These are phyloP conservation scores for Fraxinus excelsior DNA, from an alignment of 257 asterid genomes.

Conservation along the genomic window DNA sequence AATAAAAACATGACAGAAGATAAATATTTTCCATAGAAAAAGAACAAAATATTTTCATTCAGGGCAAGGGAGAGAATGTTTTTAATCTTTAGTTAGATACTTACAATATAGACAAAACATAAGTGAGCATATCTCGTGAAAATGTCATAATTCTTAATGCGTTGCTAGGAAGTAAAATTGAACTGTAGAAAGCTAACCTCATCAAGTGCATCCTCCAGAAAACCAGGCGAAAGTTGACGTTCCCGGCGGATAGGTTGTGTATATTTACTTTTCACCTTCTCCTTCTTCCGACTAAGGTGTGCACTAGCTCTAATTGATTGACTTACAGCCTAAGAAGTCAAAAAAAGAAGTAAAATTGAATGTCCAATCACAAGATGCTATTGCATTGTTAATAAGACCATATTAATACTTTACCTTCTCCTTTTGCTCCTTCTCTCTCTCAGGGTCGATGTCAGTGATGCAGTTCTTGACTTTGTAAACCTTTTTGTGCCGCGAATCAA, in stretches of 20 bases:
- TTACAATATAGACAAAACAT: neutral
- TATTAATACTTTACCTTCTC: conserved; percentile 61
- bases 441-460: conserved; percentile 95
- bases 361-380: conserved; percentile 16
- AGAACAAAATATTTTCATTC: neutral
- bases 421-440: conserved; percentile 93
- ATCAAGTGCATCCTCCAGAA: conserved; percentile 89
- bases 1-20: conserved; percentile 23
- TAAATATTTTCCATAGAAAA: conserved; percentile 4
- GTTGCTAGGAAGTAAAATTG: conserved; percentile 1
- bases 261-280: conserved; percentile 87
- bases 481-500: conserved; percentile 95
- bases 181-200: conserved; percentile 57
- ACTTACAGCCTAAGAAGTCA: conserved; percentile 65
- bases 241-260: conserved; percentile 87
- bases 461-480: conserved; percentile 93
- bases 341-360: conserved; percentile 3
- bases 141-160: conserved; percentile 5
- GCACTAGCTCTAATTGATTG: conserved; percentile 87
- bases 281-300: conserved; percentile 91
- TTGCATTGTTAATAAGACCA: conserved; percentile 3
- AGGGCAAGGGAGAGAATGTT: conserved; percentile 4
- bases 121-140: neutral
- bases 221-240: conserved; percentile 98
- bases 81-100: neutral